phyloP scores from a whole-genome alignment of 192 early-diverging fungal genomes.

The Nowakowskiella sp. region DNA sequence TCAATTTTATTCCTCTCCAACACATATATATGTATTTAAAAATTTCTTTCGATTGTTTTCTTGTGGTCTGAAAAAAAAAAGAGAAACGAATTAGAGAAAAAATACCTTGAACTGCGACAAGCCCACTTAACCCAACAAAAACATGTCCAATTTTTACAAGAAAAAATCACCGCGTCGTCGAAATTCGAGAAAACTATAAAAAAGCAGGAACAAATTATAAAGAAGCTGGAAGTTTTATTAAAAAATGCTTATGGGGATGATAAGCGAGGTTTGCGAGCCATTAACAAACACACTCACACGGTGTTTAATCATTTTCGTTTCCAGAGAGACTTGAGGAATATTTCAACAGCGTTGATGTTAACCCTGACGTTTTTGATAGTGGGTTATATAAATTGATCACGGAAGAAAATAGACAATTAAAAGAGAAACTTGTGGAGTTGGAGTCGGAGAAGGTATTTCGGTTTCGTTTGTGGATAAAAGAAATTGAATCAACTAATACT shows the following conservation, averaged over 20 bases:
- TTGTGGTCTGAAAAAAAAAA: slow-evolving; percentile 2
- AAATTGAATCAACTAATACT: not conserved
- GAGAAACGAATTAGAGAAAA: slow-evolving; percentile 29
- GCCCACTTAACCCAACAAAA: slow-evolving; percentile 29
- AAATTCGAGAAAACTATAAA: slow-evolving; percentile 13
- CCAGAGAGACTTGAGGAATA: slow-evolving; percentile 10
- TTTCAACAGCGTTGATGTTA: slow-evolving; percentile 5
- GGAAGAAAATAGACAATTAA: slow-evolving; percentile 20
- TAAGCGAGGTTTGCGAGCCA: not conserved
- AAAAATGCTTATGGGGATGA: slow-evolving; percentile 5
- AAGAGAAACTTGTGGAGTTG: slow-evolving; percentile 10
- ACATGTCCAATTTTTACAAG: slow-evolving; percentile 9
- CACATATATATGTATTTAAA: not conserved
- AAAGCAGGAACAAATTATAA: slow-evolving; percentile 38
- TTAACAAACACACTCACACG: not conserved
- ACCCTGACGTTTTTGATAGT: slow-evolving; percentile 18
- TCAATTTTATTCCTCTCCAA: not conserved
- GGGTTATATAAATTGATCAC: slow-evolving; percentile 12
- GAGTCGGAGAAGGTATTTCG: slow-evolving; percentile 1
- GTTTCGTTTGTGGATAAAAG: not conserved
- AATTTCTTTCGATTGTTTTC: slow-evolving; percentile 4
- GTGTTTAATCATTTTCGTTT: not conserved
- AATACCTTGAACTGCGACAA: slow-evolving; percentile 29
- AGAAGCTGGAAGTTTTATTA: slow-evolving; percentile 20
- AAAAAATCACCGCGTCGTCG: slow-evolving; percentile 4